phyloP scores from a whole-genome alignment of 2,329 filamentous ascomycete genomes.

The Elsinoe arachidis region DNA sequence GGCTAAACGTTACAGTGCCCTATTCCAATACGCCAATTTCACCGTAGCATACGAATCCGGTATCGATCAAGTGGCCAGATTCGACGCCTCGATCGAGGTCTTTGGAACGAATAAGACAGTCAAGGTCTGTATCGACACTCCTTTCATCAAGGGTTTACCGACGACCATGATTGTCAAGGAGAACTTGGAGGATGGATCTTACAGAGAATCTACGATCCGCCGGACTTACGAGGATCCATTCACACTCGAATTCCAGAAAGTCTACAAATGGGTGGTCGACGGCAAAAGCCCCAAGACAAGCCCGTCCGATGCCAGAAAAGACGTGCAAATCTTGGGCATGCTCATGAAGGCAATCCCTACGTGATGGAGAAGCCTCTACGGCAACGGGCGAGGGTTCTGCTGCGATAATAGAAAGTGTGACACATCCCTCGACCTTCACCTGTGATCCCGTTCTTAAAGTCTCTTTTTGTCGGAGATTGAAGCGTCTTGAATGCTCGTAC shows the following conservation, averaged over 20 bases:
- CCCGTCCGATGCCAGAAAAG: slow-evolving; percentile 33
- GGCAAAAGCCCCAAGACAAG: slow-evolving; percentile 35
- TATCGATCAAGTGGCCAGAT: slow-evolving; percentile 43
- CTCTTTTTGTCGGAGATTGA: too few species aligned
- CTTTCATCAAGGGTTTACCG: slow-evolving; percentile 48
- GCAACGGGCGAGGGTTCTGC: neutral
- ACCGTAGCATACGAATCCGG: slow-evolving; percentile 51
- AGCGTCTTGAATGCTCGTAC: too few species aligned
- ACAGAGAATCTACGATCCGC: slow-evolving; percentile 27
- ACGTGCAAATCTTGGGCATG: slow-evolving; percentile 33
- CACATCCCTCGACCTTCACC: too few species aligned
- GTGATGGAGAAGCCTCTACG: too few species aligned
- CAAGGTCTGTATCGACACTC: slow-evolving; percentile 47
- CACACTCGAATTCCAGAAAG: slow-evolving; percentile 35
- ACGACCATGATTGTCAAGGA: slow-evolving; percentile 43
- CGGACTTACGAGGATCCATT: slow-evolving; percentile 42
- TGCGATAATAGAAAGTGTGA: too few species aligned
- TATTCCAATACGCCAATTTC: slow-evolving; percentile 43
- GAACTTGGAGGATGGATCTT: slow-evolving; percentile 10
- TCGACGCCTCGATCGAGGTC: slow-evolving; percentile 46
- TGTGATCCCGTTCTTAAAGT: too few species aligned
- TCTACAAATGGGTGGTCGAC: slow-evolving; percentile 32
- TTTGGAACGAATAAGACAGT: slow-evolving; percentile 49
- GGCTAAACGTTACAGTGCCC: slow-evolving; percentile 23
- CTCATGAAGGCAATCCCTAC: slow-evolving; percentile 20